Evolutionary conservation across 495 filamentous ascomycete species (phyloP).

Genomic region (Penicillium bovifimosum): DNA sequence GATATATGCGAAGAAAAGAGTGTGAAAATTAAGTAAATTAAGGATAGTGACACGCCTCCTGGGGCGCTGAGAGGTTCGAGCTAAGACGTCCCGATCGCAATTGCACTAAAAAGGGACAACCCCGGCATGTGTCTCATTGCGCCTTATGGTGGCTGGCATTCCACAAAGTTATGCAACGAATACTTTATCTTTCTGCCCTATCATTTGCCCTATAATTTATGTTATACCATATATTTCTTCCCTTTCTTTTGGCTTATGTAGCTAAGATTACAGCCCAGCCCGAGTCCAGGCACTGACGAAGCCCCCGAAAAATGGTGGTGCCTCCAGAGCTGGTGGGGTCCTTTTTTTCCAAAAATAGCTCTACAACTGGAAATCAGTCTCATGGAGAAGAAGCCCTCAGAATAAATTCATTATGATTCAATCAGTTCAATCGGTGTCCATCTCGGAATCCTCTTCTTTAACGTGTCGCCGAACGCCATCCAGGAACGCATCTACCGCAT

Average conservation of each 20-base stretch:
- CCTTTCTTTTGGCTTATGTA: not conserved
- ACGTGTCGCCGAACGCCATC: slow-evolving; percentile 78
- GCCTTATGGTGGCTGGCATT: not conserved
- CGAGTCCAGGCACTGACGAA: slow-evolving; percentile 10
- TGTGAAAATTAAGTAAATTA: no score
- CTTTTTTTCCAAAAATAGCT: slow-evolving; percentile 23
- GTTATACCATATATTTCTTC: not conserved
- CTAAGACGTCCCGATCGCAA: slow-evolving; percentile 3
- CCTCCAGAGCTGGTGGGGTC: slow-evolving; percentile 13
- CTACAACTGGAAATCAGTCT: slow-evolving; percentile 1
- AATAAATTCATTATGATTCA: slow-evolving; percentile 17
- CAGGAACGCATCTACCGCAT: slow-evolving; percentile 86
- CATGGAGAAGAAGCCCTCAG: not conserved
- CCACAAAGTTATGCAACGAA: not conserved
- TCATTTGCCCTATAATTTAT: not conserved
- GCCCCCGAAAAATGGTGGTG: slow-evolving; percentile 15
- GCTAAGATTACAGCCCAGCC: not conserved
- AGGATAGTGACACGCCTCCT: not conserved
- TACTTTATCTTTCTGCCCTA: not conserved
- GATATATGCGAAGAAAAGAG: not conserved
- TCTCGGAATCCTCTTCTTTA: slow-evolving; percentile 38
- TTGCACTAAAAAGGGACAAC: slow-evolving; percentile 2
- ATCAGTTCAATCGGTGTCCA: slow-evolving; percentile 49
- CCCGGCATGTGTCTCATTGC: slow-evolving; percentile 1
- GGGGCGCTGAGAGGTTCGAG: not conserved